phyloP scores from a whole-genome alignment of 2,329 filamentous ascomycete genomes.

The Xylariaceae sp. region DNA sequence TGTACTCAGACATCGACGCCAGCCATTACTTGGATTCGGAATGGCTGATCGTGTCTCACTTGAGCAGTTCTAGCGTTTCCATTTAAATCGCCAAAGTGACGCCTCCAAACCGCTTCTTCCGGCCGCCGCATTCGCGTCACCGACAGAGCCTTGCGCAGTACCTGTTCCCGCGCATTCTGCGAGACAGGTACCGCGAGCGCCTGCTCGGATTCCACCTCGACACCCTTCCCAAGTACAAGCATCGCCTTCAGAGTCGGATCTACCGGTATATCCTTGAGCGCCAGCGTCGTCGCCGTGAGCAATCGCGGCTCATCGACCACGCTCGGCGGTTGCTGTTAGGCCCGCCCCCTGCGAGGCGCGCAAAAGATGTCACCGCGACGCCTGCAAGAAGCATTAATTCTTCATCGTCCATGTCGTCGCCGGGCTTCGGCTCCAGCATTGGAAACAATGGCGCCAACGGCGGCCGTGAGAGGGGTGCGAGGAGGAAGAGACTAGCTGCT shows the following conservation, averaged over 20 bases:
- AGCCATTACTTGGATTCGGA: background rate
- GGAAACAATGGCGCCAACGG: slow-evolving; percentile 35
- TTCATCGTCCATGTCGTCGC: slow-evolving; percentile 28
- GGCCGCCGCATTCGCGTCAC: slow-evolving; percentile 37
- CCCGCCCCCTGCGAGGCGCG: slow-evolving; percentile 24
- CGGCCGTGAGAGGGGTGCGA: slow-evolving; percentile 58
- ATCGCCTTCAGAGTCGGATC: slow-evolving; percentile 67
- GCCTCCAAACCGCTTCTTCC: slow-evolving; percentile 39
- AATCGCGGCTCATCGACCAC: slow-evolving; percentile 44
- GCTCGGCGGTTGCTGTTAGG: slow-evolving; percentile 45
- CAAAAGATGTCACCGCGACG: slow-evolving; percentile 34
- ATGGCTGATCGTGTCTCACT: background rate
- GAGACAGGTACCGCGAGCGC: slow-evolving; percentile 58
- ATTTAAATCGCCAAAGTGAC: slow-evolving; percentile 37
- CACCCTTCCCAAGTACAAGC: slow-evolving; percentile 65
- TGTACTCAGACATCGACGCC: too few relatives aligned
- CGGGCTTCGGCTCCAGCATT: slow-evolving; percentile 32
- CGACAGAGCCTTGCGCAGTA: slow-evolving; percentile 54
- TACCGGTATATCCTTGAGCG: slow-evolving; percentile 67
- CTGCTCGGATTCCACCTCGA: slow-evolving; percentile 69
- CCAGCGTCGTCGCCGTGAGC: slow-evolving; percentile 50
- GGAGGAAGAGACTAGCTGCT: slow-evolving; percentile 70
- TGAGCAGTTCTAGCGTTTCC: background rate
- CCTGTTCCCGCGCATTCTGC: slow-evolving; percentile 60
- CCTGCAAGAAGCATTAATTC: slow-evolving; percentile 22